phyloP scores from a whole-genome alignment of 2,329 filamentous ascomycete genomes.

The Cladophialophora immunda region DNA sequence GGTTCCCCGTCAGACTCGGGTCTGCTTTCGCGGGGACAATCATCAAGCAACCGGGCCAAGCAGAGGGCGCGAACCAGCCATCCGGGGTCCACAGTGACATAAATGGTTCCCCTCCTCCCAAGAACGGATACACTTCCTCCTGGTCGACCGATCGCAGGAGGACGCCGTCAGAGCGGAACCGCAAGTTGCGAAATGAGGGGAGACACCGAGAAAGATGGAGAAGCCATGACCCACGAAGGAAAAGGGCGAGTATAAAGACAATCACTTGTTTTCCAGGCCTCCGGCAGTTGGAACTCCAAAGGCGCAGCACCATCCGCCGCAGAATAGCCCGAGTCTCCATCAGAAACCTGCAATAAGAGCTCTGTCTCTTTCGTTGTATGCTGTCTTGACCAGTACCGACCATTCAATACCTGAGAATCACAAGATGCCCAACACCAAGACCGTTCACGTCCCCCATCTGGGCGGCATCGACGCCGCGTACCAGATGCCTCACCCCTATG shows the following conservation, averaged over 20 bases:
- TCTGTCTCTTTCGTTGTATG: background rate
- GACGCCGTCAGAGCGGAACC: background rate
- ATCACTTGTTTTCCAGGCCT: background rate
- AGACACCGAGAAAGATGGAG: background rate
- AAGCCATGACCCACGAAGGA: background rate
- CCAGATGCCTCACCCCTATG: slow-evolving; percentile 54
- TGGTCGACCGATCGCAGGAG: background rate
- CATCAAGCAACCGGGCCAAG: background rate
- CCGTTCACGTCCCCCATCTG: slow-evolving; percentile 58
- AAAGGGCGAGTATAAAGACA: background rate
- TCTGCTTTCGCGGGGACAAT: background rate
- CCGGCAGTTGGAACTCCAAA: background rate
- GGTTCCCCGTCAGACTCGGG: background rate
- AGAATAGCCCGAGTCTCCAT: background rate
- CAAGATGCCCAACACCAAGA: slow-evolving; percentile 39
- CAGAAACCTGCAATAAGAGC: background rate
- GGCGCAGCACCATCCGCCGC: background rate
- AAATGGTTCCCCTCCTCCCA: background rate
- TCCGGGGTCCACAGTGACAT: slow-evolving; percentile 1
- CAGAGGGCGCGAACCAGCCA: background rate
- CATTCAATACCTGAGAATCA: background rate
- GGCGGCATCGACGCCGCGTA: slow-evolving; percentile 60
- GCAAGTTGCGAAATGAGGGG: background rate
- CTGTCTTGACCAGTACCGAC: background rate
- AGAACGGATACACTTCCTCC: background rate